Percentiles rank a stretch among this genome's conserved stretches.
These are phyloP conservation scores for Monilinia fructigena DNA, from an alignment of 2,329 filamentous ascomycete species.

Conservation along the genomic window DNA sequence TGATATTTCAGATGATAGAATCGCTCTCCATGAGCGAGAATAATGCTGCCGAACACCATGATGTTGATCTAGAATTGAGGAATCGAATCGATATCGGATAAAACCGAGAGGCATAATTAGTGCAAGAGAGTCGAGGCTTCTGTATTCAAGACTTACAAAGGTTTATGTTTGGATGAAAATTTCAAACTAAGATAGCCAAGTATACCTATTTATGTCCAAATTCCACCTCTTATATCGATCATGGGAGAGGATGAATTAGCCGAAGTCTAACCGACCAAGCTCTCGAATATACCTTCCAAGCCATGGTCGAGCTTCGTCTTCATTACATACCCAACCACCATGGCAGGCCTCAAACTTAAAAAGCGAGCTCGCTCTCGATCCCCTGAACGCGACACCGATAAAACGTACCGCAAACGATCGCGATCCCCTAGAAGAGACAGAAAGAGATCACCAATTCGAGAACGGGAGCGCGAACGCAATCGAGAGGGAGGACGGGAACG, in stretches of 20 bases:
- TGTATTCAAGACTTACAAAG: too few relatives aligned
- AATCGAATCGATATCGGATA: neutral
- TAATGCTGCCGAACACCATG: too few relatives aligned
- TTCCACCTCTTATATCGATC: neutral
- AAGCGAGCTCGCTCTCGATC: conserved; percentile 22
- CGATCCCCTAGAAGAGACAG: conserved; percentile 39
- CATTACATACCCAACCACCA: neutral
- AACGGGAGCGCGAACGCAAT: conserved; percentile 41
- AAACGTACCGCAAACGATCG: conserved; percentile 21
- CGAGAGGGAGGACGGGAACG: conserved; percentile 46
- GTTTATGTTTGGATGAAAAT: too few relatives aligned
- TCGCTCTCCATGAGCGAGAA: too few relatives aligned
- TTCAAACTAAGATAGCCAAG: too few relatives aligned
- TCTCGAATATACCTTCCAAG: neutral
- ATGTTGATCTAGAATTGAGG: neutral
- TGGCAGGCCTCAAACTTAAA: conserved; percentile 24
- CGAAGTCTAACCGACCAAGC: conserved; percentile 12
- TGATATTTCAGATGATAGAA: neutral
- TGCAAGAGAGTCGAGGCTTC: neutral
- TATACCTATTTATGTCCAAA: neutral
- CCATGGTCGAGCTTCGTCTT: neutral
- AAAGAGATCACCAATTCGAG: conserved; percentile 45
- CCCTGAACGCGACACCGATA: conserved; percentile 19
- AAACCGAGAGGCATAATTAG: neutral
- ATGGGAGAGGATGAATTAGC: neutral